phyloP scores from a whole-genome alignment of 164 flowering plant genomes.

The Tetrastigma voinierianum region DNA sequence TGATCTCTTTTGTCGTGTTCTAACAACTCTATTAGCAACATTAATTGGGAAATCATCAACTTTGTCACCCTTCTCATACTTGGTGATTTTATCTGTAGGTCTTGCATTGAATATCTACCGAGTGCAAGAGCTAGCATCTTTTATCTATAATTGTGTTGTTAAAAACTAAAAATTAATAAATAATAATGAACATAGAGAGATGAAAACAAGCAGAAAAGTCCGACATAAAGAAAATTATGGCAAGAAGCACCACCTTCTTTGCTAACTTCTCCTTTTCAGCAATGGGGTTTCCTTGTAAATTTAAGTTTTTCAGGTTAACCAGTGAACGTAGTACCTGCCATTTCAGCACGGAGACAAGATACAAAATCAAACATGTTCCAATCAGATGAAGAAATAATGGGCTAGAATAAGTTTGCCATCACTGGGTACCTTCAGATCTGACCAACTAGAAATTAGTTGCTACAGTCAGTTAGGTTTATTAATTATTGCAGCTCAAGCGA shows the following conservation, averaged over 20 bases:
- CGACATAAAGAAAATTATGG: background rate
- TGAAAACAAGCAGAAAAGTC: background rate
- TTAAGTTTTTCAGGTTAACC: conserved; percentile 57
- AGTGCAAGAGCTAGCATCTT: conserved; percentile 46
- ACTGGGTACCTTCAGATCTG: conserved; percentile 63
- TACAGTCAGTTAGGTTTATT: too few species aligned
- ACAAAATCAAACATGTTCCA: background rate
- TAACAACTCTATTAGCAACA: conserved; percentile 12
- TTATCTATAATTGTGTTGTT: conserved; percentile 47
- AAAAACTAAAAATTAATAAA: background rate
- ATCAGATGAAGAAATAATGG: background rate
- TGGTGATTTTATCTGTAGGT: conserved; percentile 44
- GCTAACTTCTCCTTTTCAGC: conserved; percentile 53
- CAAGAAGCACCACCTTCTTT: conserved; percentile 47
- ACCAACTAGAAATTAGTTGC: conserved; percentile 59
- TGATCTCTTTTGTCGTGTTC: conserved; percentile 10
- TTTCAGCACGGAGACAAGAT: conserved; percentile 11
- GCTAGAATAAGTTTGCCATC: background rate
- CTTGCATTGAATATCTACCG: conserved; percentile 68
- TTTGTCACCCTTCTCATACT: conserved; percentile 24
- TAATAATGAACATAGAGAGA: background rate
- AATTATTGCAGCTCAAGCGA: conserved; percentile 54
- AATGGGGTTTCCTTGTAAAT: conserved; percentile 83
- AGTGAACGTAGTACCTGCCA: conserved; percentile 66
- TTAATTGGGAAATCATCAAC: conserved; percentile 5